Base-by-base conservation (phyloP, 306 rosid species). In the Astragalus membranaceus region DNA sequence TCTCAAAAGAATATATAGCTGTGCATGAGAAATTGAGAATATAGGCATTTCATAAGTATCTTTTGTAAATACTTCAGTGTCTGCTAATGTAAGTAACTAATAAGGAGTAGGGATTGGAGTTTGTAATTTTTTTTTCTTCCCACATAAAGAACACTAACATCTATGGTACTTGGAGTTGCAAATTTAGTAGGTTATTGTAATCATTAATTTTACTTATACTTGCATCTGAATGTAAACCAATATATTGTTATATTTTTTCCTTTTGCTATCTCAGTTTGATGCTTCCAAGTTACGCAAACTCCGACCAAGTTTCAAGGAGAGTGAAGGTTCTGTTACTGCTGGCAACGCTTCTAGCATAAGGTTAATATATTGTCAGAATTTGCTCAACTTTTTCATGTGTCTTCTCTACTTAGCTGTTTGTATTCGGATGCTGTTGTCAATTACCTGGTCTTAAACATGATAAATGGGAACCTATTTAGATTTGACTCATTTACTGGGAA, bases 301-400 rank as follows among this genome's bases (percentile, higher is more conserved):
- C 70, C 81, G 97, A 69, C 99, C 99, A 30, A 91, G 96, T 87
- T 95, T 95, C 86, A 95, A 87, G 89, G 96, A 86, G 50, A 85
- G 4, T 69, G 96, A 97, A 32, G 99, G 99, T 51, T 76, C 97
- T 64, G 99, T 95, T 33, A 95, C 99, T 17, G 96, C 99, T 13
- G 99, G 99, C 76, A 95, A 95, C 80, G 99, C 99, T 75, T 95
- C 99, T 33, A 95, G 99, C 65, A 91, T 95, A 85, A 91, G 99
- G 99, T n/a, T n/a, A n/a, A n/a, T 66, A 70, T 75, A 36, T 51
- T 52, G 4, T 72, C 10, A 35, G 33, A 53, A 43, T 13, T n/a
- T n/a, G n/a, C n/a, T n/a, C n/a, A n/a, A n/a, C n/a, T n/a, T n/a
- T n/a, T n/a, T n/a, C n/a, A n/a, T n/a, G n/a, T n/a, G n/a, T n/a